phyloP scores from a whole-genome alignment of 2,329 filamentous ascomycete species.

The Aspergillus phoenicis region DNA sequence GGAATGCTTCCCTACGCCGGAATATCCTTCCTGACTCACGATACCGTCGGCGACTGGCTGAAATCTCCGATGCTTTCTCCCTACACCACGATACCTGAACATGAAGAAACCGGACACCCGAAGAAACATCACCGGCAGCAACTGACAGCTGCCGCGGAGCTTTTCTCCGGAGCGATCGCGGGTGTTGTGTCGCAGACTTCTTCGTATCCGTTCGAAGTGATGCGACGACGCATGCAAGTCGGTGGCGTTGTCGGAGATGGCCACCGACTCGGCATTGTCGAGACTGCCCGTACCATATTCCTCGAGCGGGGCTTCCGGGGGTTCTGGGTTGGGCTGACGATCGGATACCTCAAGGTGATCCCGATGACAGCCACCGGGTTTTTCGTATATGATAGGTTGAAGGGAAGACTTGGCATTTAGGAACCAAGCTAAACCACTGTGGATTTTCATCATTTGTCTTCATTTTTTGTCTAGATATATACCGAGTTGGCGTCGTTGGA shows the following conservation, averaged over 20 bases:
- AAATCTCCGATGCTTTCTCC: constrained; percentile 67
- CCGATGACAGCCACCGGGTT: constrained; percentile 80
- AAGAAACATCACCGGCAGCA: constrained; percentile 63
- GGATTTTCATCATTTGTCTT: constrained; percentile 12
- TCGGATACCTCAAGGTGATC: constrained; percentile 92
- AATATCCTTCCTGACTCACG: constrained; percentile 92
- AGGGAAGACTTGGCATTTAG: constrained; percentile 67
- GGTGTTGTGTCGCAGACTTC: constrained; percentile 88
- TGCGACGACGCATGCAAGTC: constrained; percentile 92
- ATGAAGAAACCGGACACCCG: constrained; percentile 47
- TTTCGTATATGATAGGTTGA: constrained; percentile 67
- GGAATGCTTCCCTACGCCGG: constrained; percentile 98
- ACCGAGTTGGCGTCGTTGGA: constrained; percentile 11
- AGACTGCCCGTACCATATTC: constrained; percentile 76
- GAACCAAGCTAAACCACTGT: neutral
- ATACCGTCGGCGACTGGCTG: constrained; percentile 82
- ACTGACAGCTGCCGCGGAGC: constrained; percentile 82
- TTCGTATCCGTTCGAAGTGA: constrained; percentile 92
- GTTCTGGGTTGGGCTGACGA: constrained; percentile 90
- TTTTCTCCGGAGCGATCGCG: constrained; percentile 79
- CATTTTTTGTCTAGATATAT: neutral
- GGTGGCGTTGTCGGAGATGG: constrained; percentile 92
- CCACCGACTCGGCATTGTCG: constrained; percentile 71
- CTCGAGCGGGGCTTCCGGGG: constrained; percentile 74
- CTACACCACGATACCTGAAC: constrained; percentile 73